Conservation (phyloP, 306 rosid genomes). For the Dryas octopetala region DNA sequence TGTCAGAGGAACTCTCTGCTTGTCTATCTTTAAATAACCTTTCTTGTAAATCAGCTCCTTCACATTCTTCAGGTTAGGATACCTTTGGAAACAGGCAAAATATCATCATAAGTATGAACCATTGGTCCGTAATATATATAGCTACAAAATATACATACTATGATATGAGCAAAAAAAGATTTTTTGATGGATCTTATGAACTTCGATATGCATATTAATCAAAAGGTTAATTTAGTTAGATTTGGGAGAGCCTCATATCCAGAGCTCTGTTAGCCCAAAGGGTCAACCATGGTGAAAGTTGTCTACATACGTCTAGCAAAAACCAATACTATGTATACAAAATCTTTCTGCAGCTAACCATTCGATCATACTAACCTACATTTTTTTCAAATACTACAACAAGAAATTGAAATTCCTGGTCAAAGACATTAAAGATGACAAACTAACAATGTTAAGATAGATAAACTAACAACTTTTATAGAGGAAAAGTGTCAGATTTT, state of each 20-base stretch:
- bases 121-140: background rate
- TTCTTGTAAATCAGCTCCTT: conserved; percentile 78
- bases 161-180: background rate
- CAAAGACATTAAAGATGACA: background rate
- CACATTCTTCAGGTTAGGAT: conserved; percentile 74
- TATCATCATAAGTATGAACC: conserved; percentile 13
- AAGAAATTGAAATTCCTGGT: background rate
- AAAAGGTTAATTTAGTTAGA: background rate
- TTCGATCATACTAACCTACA: background rate
- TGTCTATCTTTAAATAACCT: conserved; percentile 56
- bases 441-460: background rate
- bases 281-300: background rate
- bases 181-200: background rate
- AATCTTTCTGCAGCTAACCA: background rate
- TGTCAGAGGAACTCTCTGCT: conserved; percentile 77
- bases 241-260: background rate
- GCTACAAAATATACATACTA: background rate
- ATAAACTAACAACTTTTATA: background rate
- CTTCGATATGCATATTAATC: background rate
- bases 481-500: background rate
- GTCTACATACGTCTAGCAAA: background rate
- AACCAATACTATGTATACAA: background rate
- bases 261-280: background rate
- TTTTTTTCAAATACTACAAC: background rate
- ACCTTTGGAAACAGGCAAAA: conserved; percentile 45